Percentiles rank a stretch among this genome's conserved stretches.
These are phyloP conservation scores for Forsythia suspensa DNA, from an alignment of 257 asterid genomes.

Conservation along the genomic window DNA sequence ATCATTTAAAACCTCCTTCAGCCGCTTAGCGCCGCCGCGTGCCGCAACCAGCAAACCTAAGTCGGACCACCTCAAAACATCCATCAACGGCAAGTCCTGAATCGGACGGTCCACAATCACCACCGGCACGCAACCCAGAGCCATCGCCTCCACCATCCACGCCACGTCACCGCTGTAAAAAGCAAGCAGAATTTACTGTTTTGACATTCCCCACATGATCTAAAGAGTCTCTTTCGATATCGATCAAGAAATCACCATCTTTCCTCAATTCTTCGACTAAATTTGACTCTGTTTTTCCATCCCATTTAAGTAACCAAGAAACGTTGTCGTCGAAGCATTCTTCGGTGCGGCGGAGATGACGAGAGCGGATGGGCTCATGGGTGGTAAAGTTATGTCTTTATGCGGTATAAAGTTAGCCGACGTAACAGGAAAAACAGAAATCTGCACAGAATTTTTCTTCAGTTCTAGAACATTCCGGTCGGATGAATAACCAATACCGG, in stretches of 20 bases:
- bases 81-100: constrained; percentile 89
- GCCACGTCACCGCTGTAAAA: constrained; percentile 44
- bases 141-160: constrained; percentile 64
- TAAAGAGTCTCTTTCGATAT: constrained; percentile 31
- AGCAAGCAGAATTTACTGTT: constrained; percentile 75
- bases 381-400: constrained; percentile 75
- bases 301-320: constrained; percentile 65
- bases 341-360: constrained; percentile 21
- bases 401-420: constrained; percentile 81
- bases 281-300: constrained; percentile 34
- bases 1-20: constrained; percentile 56
- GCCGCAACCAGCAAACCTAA: constrained; percentile 51
- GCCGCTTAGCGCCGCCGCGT: constrained; percentile 47
- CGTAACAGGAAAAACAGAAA: constrained; percentile 66
- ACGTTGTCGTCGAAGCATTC: constrained; percentile 15
- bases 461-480: constrained; percentile 79
- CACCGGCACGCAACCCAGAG: constrained; percentile 80
- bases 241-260: constrained; percentile 51
- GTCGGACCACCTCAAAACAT: constrained; percentile 73
- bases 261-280: constrained; percentile 57
- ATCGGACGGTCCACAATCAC: constrained; percentile 76
- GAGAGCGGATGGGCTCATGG: constrained; percentile 27
- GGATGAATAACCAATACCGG: constrained; percentile 70
- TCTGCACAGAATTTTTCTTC: constrained; percentile 81
- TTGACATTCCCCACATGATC: constrained; percentile 22